Base-by-base conservation (phyloP, 306 rosid genomes). In the Betula pendula region DNA sequence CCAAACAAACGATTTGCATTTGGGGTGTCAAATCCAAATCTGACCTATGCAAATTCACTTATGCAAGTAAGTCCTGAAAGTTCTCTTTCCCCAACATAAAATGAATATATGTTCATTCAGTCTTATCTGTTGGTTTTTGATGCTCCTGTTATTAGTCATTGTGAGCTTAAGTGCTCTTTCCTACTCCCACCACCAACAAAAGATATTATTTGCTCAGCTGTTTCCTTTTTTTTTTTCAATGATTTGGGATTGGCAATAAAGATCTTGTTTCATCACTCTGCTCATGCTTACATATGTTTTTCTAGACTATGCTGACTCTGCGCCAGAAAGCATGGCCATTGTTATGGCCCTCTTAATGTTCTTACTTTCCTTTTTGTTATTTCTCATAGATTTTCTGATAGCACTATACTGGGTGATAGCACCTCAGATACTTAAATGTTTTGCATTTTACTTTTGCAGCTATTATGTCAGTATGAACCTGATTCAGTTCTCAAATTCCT, bases 401-500 rank as follows among this genome's bases (percentile, higher is more conserved):
- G 38, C 40, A 22, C 25, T 35, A 19, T 19, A 35, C 38, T 35
- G 24, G 12, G 20, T 72, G 53, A 60, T 71, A 62, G 35, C 59
- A 58, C 31, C 75, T 72, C 0, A 17, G 43, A 58, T 78, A 33
- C 25, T 67, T 67, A 47, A 73, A 43, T 66, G 62, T 81, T 35
- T 68, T 29, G 24, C 72, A 60, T 44, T 62, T 72, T 76, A 44
- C 72, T 81, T 85, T 84, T 86, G 86, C 96, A 92, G 98, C 83
- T 90, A 65, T 80, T 95, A 77, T 92, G 97, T 81, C 97, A 82
- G 84, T 89, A 88, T 62, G 99, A 92, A 87, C 87, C 91, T 55
- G 67, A 81, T 81, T 92, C 97, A 45, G 97, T 92, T 87, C 99
- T 95, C 79, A 95, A 90, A 74, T 95, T 95, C 84, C 84, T 95